These are phyloP conservation scores for Aspergillus amoenus DNA, from an alignment of 2,329 filamentous ascomycete species.

Conservation along the genomic window DNA sequence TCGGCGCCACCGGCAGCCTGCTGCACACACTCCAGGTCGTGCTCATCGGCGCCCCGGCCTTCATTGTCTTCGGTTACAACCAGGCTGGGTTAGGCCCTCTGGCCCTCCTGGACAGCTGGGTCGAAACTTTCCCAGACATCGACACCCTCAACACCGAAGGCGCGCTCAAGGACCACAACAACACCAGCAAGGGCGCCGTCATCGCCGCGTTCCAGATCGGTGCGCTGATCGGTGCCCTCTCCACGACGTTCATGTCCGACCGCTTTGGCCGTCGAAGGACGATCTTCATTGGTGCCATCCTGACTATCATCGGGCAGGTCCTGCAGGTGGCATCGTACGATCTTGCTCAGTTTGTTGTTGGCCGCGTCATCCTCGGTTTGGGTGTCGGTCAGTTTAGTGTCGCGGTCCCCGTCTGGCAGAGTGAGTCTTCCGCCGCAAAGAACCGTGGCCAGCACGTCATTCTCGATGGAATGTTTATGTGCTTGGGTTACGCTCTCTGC, in stretches of 20 bases:
- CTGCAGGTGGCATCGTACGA: slow-evolving; percentile 47
- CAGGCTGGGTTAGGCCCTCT: slow-evolving; percentile 25
- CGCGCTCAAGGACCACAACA: slow-evolving; percentile 18
- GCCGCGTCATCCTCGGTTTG: slow-evolving; percentile 49
- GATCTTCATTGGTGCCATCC: slow-evolving; percentile 45
- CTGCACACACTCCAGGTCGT: slow-evolving; percentile 22
- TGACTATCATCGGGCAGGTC: slow-evolving; percentile 23
- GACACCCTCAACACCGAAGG: slow-evolving; percentile 44
- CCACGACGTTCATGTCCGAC: slow-evolving; percentile 39
- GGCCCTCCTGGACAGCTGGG: slow-evolving; percentile 25
- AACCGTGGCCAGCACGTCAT: slow-evolving; percentile 50
- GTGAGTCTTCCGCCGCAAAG: slow-evolving; percentile 49
- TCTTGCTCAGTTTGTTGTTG: slow-evolving; percentile 48
- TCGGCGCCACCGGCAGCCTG: slow-evolving; percentile 9
- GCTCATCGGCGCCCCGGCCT: slow-evolving; percentile 24
- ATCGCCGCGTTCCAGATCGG: slow-evolving; percentile 24
- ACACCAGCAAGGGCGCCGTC: slow-evolving; percentile 28
- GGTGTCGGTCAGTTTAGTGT: slow-evolving; percentile 50
- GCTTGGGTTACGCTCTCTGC: slow-evolving; percentile 26
- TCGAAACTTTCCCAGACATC: slow-evolving; percentile 55
- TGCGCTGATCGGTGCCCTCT: slow-evolving; percentile 23
- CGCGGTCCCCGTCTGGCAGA: slow-evolving; percentile 51
- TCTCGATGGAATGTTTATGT: slow-evolving; percentile 47
- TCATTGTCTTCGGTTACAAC: slow-evolving; percentile 28
- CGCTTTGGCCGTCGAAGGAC: slow-evolving; percentile 48